Evolutionary conservation across 495 filamentous ascomycete species (phyloP), one percentile per base, ranked within the genome.

Genomic region (Cladorrhinum samala): DNA sequence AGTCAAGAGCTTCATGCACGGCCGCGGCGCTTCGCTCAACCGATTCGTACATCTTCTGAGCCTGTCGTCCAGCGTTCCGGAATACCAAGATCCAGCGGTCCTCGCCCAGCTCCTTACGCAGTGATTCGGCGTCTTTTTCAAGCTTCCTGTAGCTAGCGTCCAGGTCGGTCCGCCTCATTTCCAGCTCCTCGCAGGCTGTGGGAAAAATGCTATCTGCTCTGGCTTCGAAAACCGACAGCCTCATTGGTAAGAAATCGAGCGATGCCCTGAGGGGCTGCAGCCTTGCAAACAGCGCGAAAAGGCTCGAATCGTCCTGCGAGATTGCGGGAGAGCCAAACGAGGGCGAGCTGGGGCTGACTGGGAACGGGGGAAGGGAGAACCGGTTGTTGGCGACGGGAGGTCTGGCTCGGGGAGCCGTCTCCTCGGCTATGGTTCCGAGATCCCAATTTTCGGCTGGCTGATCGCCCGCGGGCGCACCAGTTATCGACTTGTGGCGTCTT

Each of bases 81-180:
- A 98, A 98, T 4, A 96, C 88, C 39, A 93, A 73, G 45, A 98
- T 85, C 93, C 93, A 98, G 23, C 89, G 82, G 60, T 98, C 93
- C 63, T 98, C 93, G 17, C 88, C 89, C 14, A 98, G 78, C 64
- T 97, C 93, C 63, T 86, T 85, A 49, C 89, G 78, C 37, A 98
- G 68, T 24, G 86, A 80, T 59, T 97, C 89, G 2, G 92, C 91
- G 62, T 98, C 92, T 33, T 76, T 77, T 66, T 96, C 86, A 2
- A 98, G 81, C 57, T 81, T 85, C 67, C 83, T 86, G 77, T 89
- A 96, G 55, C 78, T 83, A 30, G 75, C 82, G 55, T 96, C 91
- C 8, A 98, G 73, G 19, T 76, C 75, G 0, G 73, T 73, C 57
- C 83, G 78, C 50, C 88, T 76, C 46, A 82, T 80, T 47, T 91